Evolutionary conservation across 768 basidiomycete genomes (phyloP).

Genomic region (Stropharia rugosoannulata): DNA sequence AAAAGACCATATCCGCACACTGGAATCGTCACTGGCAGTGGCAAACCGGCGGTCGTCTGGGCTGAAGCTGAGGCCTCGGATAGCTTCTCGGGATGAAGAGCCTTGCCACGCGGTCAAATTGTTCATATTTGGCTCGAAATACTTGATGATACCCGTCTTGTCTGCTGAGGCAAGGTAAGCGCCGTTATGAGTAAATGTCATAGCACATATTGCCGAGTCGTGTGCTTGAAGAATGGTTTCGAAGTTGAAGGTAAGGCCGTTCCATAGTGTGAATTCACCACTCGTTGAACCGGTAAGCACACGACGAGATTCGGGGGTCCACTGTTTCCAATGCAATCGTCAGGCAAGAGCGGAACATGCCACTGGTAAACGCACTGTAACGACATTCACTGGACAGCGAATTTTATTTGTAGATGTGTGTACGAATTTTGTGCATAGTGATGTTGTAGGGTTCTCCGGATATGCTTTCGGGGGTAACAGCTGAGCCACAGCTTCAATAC

Average conservation of each 20-base stretch:
- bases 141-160: conserved; percentile 94
- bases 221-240: conserved; percentile 99
- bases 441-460: conserved; percentile 87
- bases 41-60: conserved; percentile 92
- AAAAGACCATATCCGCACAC: conserved; percentile 94
- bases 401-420: conserved; percentile 99
- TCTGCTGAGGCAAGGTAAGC: conserved; percentile 91
- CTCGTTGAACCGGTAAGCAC: conserved; percentile 93
- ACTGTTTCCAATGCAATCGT: conserved; percentile 45
- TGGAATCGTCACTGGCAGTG: conserved; percentile 94
- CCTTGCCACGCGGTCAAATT: conserved; percentile 94
- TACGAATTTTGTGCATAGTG: conserved; percentile 94
- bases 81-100: conserved; percentile 83
- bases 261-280: conserved; percentile 99
- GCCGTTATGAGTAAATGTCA: conserved; percentile 92
- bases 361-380: conserved; percentile 65
- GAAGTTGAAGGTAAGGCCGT: conserved; percentile 98
- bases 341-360: not conserved
- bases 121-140: conserved; percentile 99
- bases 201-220: conserved; percentile 88
- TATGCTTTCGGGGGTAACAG: conserved; percentile 86
- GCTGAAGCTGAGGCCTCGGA: conserved; percentile 88
- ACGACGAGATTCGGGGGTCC: conserved; percentile 96
- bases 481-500: conserved; percentile 51
- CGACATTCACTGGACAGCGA: conserved; percentile 94